These are phyloP conservation scores for Pharus latifolius DNA, from an alignment of 176 grass and related monocot species.

Conservation along the genomic window DNA sequence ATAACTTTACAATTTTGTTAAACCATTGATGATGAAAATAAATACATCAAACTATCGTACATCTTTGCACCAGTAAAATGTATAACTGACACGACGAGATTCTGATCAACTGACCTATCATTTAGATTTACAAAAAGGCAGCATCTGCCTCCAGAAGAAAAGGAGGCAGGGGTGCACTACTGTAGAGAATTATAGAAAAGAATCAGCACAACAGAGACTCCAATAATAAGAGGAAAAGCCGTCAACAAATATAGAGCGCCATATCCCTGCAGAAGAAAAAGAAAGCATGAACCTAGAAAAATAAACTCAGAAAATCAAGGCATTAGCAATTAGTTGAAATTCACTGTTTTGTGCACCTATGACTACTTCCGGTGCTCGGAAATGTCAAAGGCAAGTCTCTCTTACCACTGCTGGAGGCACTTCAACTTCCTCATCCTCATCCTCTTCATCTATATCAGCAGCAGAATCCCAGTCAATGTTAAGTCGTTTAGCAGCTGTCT, in stretches of 20 bases:
- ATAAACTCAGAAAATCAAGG: not conserved
- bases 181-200: conserved; percentile 97
- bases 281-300: not conserved
- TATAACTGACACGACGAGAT: not conserved
- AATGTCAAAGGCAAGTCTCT: not conserved
- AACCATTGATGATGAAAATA: not conserved
- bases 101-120: not conserved
- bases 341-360: not conserved
- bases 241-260: conserved; percentile 88
- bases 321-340: not conserved
- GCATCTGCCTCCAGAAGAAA: conserved; percentile 2
- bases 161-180: conserved; percentile 18
- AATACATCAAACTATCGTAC: not conserved
- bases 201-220: conserved; percentile 70
- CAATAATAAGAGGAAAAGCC: conserved; percentile 73
- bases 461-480: conserved; percentile 86
- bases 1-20: not conserved
- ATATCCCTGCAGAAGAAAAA: conserved; percentile 60
- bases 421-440: conserved; percentile 50
- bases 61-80: not conserved
- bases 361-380: not conserved
- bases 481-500: conserved; percentile 76
- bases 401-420: conserved; percentile 82
- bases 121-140: conserved; percentile 15
- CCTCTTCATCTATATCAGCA: conserved; percentile 63